Base-by-base conservation (phyloP, 805 yeast genomes). In the Pichia nanzhaoensis region DNA sequence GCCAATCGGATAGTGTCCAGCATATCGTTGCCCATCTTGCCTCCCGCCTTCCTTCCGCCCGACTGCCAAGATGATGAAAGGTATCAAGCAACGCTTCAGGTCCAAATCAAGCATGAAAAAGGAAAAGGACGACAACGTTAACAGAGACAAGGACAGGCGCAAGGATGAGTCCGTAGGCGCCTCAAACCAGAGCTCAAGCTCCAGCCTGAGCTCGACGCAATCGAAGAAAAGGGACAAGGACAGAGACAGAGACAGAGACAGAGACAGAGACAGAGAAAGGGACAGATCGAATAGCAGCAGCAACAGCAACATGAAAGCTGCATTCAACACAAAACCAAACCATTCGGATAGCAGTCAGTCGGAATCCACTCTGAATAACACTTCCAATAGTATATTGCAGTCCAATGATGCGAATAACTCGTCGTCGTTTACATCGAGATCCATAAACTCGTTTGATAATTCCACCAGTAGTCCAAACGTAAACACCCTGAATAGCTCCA, bases 61-160 rank as follows among this genome's bases (percentile, higher is more conserved):
- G 14, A 17, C 18, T 18, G 36, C 34, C 63, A 77, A 70, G 56
- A 80, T 80, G 87, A 80, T 80, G 85, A 80, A 79, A 66, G 85
- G 85, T 24, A 80, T 80, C 63, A 80, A 79, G 58, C 84, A 80
- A 58, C 68, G 78, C 58, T 71, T 71, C 44, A 60, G 65, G 46
- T 62, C 73, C 38, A 70, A 62, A 54, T 55, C 60, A 3, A 37
- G 44, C 20, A 39, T 36, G 41, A 44, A 44, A 20, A 47, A 60
- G 59, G 60, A 44, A 6, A 47, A 48, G 17, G 51, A 48, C 4
- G 44, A 45, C 7, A 33, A 36, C 21, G 40, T 60, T 52, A 43
- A 56, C 55, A 19, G 24, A 32, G 58, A 58, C 44, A 60, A 18
- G 9, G 14, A 35, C 21, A n/a, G 28, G 10, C 28, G 28, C 28